Evolutionary conservation across 345 rosid genomes (phyloP), one percentile per base, ranked within the genome.

Genomic region (Zanthoxylum bungeanum): DNA sequence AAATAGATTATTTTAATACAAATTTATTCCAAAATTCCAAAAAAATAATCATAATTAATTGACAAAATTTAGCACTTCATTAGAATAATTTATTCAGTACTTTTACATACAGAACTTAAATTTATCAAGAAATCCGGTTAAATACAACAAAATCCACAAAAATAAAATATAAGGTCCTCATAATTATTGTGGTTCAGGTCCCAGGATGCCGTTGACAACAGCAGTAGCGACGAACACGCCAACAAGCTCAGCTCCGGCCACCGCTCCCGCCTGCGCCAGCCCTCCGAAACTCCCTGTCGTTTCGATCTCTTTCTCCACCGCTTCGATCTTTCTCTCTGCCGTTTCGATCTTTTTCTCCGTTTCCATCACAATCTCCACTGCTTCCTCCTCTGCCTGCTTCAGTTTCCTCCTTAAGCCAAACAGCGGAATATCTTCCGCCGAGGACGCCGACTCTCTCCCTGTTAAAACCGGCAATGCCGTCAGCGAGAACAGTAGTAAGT

Each of bases 371-470:
- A 91, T 72, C 77, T 80, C 83, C 80, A 86, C 96, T 16, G 96
- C 91, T 65, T 78, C 87, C 72, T 91, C 82, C 82, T 90, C 97
- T 25, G 79, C 97, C n/a, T 77, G 83, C 82, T 28, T 83, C 46
- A 93, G 79, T 76, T 84, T 89, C 89, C 82, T 93, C 84, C 89
- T 81, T 36, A 93, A 75, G 1, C 97, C 98, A 68, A 93, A 93
- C 9, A 91, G 76, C 17, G 85, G 85, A 36, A 93, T 93, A 75
- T 88, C 82, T 81, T 75, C 73, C 31, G 96, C 97, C 66, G 59
- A 37, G 1, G 94, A 79, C 3, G 80, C 64, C 44, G 73, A 56
- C 62, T 78, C 86, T 64, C 76, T 44, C 0, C 58, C 74, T 0
- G 79, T 67, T 36, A 86, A 44, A 36, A 79, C 83, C 49, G 89